These are phyloP conservation scores for Colletotrichum noveboracense DNA, from an alignment of 2,329 filamentous ascomycete species.

Conservation along the genomic window DNA sequence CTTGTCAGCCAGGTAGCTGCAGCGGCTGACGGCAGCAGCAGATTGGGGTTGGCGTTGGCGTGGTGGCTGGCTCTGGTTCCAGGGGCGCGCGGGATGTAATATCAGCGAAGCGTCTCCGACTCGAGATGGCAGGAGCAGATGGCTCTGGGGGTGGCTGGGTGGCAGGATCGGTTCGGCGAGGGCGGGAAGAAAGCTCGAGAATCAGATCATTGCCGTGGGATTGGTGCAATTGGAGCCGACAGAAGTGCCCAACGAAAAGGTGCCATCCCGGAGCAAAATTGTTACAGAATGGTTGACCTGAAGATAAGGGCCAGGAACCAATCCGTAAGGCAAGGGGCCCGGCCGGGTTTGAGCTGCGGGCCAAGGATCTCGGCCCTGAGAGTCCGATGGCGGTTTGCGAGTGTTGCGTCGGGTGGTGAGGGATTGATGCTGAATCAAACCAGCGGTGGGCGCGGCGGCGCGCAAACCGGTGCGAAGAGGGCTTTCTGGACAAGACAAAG, in stretches of 20 bases:
- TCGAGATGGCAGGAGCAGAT: background rate
- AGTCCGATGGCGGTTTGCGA: background rate
- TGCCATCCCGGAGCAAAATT: background rate
- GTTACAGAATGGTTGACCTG: background rate
- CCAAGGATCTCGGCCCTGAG: constrained; percentile 1
- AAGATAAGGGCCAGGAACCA: constrained; percentile 3
- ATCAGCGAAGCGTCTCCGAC: background rate
- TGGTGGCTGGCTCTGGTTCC: constrained; percentile 10
- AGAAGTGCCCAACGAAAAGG: background rate
- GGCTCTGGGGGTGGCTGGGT: constrained; percentile 8
- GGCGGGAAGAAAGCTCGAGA: background rate
- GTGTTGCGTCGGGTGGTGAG: background rate
- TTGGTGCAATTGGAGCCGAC: background rate
- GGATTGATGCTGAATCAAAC: background rate
- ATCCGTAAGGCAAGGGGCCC: background rate
- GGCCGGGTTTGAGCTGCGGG: background rate
- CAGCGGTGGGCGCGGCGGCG: constrained; percentile 5
- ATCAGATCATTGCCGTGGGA: background rate
- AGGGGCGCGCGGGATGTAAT: constrained; percentile 12
- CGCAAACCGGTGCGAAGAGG: background rate
- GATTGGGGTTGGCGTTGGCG: constrained; percentile 8
- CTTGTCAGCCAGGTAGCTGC: constrained; percentile 17
- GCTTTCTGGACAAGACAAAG: background rate
- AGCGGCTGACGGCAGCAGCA: constrained; percentile 16
- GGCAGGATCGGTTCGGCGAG: background rate